These are phyloP conservation scores for Colletotrichum lini DNA, from an alignment of 2,329 filamentous ascomycete species.

Conservation along the genomic window DNA sequence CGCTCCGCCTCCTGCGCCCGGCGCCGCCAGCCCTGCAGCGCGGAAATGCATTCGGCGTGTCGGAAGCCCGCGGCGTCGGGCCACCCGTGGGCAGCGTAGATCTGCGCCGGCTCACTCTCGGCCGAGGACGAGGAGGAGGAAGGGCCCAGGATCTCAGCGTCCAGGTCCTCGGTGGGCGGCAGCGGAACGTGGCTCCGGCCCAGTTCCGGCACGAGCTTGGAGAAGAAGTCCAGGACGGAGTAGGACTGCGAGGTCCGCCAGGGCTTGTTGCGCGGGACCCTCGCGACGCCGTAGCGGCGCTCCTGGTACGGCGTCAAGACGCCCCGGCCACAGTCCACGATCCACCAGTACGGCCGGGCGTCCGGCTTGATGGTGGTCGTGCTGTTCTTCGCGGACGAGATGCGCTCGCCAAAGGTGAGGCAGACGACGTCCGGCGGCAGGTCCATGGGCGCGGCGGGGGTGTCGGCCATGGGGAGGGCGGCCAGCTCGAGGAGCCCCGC, in stretches of 20 bases:
- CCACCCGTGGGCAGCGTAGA: slow-evolving; percentile 31
- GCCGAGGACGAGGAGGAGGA: background rate
- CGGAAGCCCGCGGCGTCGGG: slow-evolving; percentile 15
- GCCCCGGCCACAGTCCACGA: slow-evolving; percentile 33
- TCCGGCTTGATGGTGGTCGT: too few species aligned
- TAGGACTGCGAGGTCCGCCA: slow-evolving; percentile 29
- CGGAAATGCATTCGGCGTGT: slow-evolving; percentile 35
- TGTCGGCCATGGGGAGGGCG: slow-evolving; percentile 20
- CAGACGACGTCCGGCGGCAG: slow-evolving; percentile 29
- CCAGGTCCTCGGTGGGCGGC: slow-evolving; percentile 36
- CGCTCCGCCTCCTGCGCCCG: slow-evolving; percentile 10
- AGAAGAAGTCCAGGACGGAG: slow-evolving; percentile 27
- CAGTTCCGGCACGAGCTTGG: slow-evolving; percentile 15
- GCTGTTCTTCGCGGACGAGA: background rate
- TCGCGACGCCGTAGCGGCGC: slow-evolving; percentile 14
- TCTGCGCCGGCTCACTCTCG: background rate
- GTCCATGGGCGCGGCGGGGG: slow-evolving; percentile 33
- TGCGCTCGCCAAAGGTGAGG: slow-evolving; percentile 29
- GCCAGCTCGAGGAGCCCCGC: slow-evolving; percentile 32
- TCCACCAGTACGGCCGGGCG: slow-evolving; percentile 35
- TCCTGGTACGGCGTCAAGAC: slow-evolving; percentile 31
- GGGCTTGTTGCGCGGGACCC: slow-evolving; percentile 39
- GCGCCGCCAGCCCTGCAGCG: slow-evolving; percentile 30
- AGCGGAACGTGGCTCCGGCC: slow-evolving; percentile 20
- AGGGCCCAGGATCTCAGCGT: slow-evolving; percentile 34